Percentiles rank a stretch among this genome's conserved stretches.
phyloP scores from a whole-genome alignment of 768 basidiomycete species.

The Suillus tomentosus region DNA sequence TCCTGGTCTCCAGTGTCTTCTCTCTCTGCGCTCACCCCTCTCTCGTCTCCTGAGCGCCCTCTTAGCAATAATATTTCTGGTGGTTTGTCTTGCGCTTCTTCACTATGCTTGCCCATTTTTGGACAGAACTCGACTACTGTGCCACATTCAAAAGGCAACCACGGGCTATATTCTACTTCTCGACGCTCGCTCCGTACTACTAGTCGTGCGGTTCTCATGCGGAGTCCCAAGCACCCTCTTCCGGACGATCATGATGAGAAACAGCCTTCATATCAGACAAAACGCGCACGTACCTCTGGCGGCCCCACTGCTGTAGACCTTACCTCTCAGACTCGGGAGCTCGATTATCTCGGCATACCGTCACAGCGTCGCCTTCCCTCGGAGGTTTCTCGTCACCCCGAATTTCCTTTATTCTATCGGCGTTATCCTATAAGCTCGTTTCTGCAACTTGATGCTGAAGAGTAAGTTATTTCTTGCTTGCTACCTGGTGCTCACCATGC shows the following conservation, averaged over 20 bases:
- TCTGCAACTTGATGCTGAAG: slow-evolving; percentile 39
- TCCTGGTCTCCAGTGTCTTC: slow-evolving; percentile 28
- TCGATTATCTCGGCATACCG: background rate
- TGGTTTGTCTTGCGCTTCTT: background rate
- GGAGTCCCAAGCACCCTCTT: background rate
- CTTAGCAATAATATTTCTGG: background rate
- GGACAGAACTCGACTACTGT: background rate
- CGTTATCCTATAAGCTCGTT: slow-evolving; percentile 69
- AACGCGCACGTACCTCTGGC: background rate
- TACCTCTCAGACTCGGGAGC: background rate
- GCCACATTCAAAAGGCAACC: background rate
- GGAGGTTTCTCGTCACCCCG: slow-evolving; percentile 44
- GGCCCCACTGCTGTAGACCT: background rate
- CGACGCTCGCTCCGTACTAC: background rate
- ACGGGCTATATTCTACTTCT: background rate
- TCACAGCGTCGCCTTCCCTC: slow-evolving; percentile 53
- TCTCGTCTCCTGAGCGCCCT: slow-evolving; percentile 27
- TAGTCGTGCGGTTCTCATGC: background rate
- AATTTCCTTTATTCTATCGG: slow-evolving; percentile 67
- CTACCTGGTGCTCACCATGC: background rate
- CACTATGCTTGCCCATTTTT: background rate
- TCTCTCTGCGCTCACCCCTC: slow-evolving; percentile 32
- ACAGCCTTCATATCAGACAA: background rate
- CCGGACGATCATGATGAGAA: background rate
- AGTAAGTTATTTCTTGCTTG: slow-evolving; percentile 36